Evolutionary conservation across 1,284 basidiomycete species (phyloP).

Genomic region (Cystobasidium pallidum): DNA sequence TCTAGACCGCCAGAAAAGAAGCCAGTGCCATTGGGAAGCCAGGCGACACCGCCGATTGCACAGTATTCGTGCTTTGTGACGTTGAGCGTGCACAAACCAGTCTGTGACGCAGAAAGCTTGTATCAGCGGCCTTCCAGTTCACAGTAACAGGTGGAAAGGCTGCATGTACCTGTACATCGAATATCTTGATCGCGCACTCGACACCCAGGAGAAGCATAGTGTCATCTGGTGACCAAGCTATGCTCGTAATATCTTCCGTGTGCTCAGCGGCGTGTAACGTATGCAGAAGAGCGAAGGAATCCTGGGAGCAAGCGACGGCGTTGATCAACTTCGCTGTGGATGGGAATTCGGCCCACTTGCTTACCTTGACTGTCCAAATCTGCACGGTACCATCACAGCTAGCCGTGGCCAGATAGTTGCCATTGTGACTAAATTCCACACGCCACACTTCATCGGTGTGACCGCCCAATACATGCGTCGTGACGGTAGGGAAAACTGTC

Average conservation of each 20-base stretch:
- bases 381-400: slow-evolving; percentile 85
- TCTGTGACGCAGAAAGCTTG: slow-evolving; percentile 59
- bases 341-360: slow-evolving; percentile 51
- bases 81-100: slow-evolving; percentile 59
- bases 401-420: slow-evolving; percentile 79
- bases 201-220: slow-evolving; percentile 76
- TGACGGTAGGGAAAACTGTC: slow-evolving; percentile 78
- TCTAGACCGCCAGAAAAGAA: slow-evolving; percentile 92
- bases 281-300: slow-evolving; percentile 66
- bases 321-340: background rate
- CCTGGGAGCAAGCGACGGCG: slow-evolving; percentile 48
- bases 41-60: slow-evolving; percentile 80
- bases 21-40: slow-evolving; percentile 83
- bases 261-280: slow-evolving; percentile 68
- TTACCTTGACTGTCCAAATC: slow-evolving; percentile 82
- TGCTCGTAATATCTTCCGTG: slow-evolving; percentile 71
- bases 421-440: slow-evolving; percentile 90
- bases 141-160: background rate
- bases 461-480: slow-evolving; percentile 78
- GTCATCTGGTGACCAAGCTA: slow-evolving; percentile 90
- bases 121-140: background rate
- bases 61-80: slow-evolving; percentile 61
- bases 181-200: slow-evolving; percentile 78
- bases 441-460: slow-evolving; percentile 96
- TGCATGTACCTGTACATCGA: slow-evolving; percentile 74